Base-by-base conservation (phyloP, 306 rosid genomes). In the Herpetospermum pedunculosum region DNA sequence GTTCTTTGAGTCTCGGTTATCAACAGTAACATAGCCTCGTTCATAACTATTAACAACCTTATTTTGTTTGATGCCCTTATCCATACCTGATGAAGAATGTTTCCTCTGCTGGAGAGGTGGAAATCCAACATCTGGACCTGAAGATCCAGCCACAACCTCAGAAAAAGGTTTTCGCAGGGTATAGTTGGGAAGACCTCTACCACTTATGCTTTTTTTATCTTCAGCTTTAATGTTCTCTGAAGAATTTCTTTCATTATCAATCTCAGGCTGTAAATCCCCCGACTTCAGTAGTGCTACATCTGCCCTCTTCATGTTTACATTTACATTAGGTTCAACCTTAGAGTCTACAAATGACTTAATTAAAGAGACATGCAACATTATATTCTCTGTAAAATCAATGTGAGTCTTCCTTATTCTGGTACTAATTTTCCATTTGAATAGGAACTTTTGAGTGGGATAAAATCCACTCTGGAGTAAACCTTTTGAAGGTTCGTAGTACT, bases 391-490 rank as follows among this genome's bases (percentile, higher is more conserved):
- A 25, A 79, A 85, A 25, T 84, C 81, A 54, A 64, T 85, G 49
- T 75, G 55, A 23, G 19, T 70, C 52, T 76, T 85, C 72, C 72
- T 81, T 74, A 81, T 86, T 80, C 84, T 92, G 19, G 81, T 63
- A 85, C 75, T 68, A 77, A 88, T 84, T 65, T 81, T 85, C 94
- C 92, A 89, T 81, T 84, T 88, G 73, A 80, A 75, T 80, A 93
- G 89, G 78, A 84, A 90, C 79, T 86, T 93, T 81, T 87, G 86
- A 69, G 90, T 55, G 63, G 86, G 79, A 79, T 79, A 87, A 76
- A 93, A 93, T 75, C 98, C 97, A 75, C 97, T 89, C 81, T 93
- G 97, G 79, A 89, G 89, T 83, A 93, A 82, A 76, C 98, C 98
- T 79, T 86, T 89, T 26, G 82, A 80, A 78, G 97, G 90, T 68